These are phyloP conservation scores for Penicillium sp. DNA, from an alignment of 2,329 filamentous ascomycete genomes.

Conservation along the genomic window DNA sequence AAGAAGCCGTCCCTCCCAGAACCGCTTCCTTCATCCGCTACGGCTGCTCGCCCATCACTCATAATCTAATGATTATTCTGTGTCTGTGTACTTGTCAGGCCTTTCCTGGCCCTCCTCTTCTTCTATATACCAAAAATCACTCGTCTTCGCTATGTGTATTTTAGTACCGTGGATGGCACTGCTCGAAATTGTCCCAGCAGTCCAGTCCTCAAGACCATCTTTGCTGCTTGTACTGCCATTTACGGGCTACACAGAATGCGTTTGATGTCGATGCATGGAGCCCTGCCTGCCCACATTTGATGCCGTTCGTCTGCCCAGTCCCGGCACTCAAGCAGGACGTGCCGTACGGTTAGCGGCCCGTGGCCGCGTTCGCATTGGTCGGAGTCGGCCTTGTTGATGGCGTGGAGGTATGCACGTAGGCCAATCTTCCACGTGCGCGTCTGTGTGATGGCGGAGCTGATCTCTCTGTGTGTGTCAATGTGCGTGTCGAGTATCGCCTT, in stretches of 20 bases:
- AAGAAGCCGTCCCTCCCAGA: slow-evolving; percentile 1
- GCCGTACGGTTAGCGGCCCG: not conserved
- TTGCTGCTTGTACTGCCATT: slow-evolving; percentile 35
- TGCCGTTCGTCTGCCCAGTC: not conserved
- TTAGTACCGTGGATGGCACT: not conserved
- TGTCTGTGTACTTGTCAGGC: slow-evolving; percentile 1
- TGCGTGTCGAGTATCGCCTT: slow-evolving; percentile 15
- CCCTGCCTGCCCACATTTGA: slow-evolving; percentile 17
- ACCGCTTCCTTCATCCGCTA: not conserved
- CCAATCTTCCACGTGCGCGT: slow-evolving; percentile 25
- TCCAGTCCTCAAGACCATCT: slow-evolving; percentile 34
- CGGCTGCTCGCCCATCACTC: not conserved
- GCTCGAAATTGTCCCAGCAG: slow-evolving; percentile 25
- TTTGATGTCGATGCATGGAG: slow-evolving; percentile 28
- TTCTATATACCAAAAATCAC: slow-evolving; percentile 6
- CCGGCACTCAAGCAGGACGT: not conserved
- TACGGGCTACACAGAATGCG: slow-evolving; percentile 32
- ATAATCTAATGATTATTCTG: not conserved
- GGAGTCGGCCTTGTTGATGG: not conserved
- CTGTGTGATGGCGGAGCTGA: slow-evolving; percentile 2
- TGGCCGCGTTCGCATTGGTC: not conserved
- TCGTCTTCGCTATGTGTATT: slow-evolving; percentile 1
- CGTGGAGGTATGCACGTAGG: slow-evolving; percentile 6
- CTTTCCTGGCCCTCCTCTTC: slow-evolving; percentile 5
- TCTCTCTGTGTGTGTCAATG: not conserved